These are phyloP conservation scores for Ilex asprella DNA, from an alignment of 257 asterid genomes.

Conservation along the genomic window DNA sequence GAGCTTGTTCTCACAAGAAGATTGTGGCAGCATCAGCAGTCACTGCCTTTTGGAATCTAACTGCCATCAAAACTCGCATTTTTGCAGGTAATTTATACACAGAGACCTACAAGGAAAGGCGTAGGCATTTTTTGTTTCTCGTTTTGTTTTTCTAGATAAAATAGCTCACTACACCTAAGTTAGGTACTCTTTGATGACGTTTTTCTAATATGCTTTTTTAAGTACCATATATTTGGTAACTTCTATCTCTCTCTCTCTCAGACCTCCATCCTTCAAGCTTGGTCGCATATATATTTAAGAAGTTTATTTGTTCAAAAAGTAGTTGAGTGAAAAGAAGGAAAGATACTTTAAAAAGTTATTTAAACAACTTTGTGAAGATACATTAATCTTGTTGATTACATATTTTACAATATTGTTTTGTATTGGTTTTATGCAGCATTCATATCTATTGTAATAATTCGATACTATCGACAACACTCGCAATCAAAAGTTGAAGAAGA, in stretches of 20 bases:
- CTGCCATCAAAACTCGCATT: constrained; percentile 64
- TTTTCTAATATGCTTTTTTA: neutral
- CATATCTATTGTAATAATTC: constrained; percentile 65
- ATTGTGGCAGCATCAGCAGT: constrained; percentile 59
- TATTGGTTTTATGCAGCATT: constrained; percentile 59
- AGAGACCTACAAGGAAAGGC: no score
- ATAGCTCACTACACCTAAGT: no score
- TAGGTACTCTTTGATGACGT: neutral
- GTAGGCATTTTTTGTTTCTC: no score
- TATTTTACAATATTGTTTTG: neutral
- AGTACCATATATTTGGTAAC: neutral
- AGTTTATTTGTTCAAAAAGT: no score
- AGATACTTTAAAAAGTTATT: no score
- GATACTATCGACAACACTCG: constrained; percentile 53
- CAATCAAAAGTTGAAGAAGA: constrained; percentile 33
- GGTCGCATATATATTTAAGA: no score
- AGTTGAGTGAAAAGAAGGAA: no score
- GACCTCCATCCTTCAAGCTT: no score
- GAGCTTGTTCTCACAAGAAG: constrained; percentile 71
- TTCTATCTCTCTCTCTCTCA: no score
- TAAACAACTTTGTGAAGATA: no score
- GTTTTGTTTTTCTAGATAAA: no score
- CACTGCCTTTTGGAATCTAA: constrained; percentile 84
- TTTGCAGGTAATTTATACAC: constrained; percentile 52
- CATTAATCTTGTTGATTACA: no score